These are phyloP conservation scores for Phytophthora boehmeriae DNA, from an alignment of 352 stramenopile species.

Conservation along the genomic window DNA sequence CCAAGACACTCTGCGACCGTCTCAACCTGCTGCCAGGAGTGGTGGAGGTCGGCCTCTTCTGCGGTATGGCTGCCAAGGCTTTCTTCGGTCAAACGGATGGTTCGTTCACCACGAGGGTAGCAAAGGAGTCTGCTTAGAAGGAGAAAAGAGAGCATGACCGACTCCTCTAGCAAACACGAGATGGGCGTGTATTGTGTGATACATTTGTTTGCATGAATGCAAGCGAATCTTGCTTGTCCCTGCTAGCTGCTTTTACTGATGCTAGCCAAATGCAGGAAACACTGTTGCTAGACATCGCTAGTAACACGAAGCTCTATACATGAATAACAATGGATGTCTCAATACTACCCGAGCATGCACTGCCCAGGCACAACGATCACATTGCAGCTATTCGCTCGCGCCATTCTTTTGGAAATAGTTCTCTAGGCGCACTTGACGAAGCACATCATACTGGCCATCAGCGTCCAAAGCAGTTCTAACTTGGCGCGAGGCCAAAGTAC, in stretches of 20 bases:
- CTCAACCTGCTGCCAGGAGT: slow-evolving; percentile 88
- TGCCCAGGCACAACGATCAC: not conserved
- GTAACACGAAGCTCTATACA: slow-evolving; percentile 40
- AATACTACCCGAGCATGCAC: not conserved
- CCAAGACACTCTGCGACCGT: slow-evolving; percentile 62
- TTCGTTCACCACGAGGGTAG: slow-evolving; percentile 70
- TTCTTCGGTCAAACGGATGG: slow-evolving; percentile 89
- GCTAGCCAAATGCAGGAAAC: not conserved
- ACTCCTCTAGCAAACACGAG: slow-evolving; percentile 15
- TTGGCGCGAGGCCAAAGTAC: slow-evolving; percentile 58
- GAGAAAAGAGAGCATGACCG: slow-evolving; percentile 12
- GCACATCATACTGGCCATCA: slow-evolving; percentile 77
- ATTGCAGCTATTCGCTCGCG: slow-evolving; percentile 16
- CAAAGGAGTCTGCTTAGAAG: slow-evolving; percentile 28
- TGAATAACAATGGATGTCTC: slow-evolving; percentile 25
- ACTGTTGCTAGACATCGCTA: slow-evolving; percentile 7
- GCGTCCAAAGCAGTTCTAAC: slow-evolving; percentile 76
- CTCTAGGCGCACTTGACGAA: slow-evolving; percentile 75
- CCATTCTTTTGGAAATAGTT: slow-evolving; percentile 57
- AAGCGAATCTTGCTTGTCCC: not conserved
- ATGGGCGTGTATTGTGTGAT: slow-evolving; percentile 10
- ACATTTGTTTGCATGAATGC: slow-evolving; percentile 14
- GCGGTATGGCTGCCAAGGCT: slow-evolving; percentile 87
- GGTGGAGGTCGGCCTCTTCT: slow-evolving; percentile 90
- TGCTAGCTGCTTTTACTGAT: slow-evolving; percentile 1